Evolutionary conservation across 495 filamentous ascomycete genomes (phyloP).

Genomic region (Penicillium lividum): DNA sequence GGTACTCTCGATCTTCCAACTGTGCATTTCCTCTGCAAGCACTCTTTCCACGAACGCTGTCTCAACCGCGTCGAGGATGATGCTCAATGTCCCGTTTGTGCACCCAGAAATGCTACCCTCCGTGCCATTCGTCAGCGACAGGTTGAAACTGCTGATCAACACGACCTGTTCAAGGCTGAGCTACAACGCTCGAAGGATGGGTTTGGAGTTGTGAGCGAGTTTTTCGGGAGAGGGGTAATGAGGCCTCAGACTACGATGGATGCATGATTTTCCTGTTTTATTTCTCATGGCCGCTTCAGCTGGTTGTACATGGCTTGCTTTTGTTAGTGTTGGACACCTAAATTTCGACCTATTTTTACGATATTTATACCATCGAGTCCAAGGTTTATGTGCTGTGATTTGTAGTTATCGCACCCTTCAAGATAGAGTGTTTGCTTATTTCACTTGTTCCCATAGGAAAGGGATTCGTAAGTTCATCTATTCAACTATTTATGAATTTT

Average conservation of each 20-base stretch:
- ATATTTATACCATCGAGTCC: background rate
- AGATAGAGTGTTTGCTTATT: too few relatives aligned
- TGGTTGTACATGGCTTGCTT: background rate
- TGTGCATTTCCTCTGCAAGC: constrained; percentile 95
- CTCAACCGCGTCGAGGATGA: constrained; percentile 66
- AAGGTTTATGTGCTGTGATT: background rate
- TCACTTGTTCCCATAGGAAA: too few relatives aligned
- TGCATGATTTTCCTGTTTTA: constrained; percentile 1
- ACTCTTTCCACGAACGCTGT: constrained; percentile 91
- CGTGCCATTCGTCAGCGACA: constrained; percentile 81
- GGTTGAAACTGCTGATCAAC: constrained; percentile 81
- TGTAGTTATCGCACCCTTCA: background rate
- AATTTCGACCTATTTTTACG: background rate
- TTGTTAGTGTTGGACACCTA: background rate
- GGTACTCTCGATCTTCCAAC: constrained; percentile 76
- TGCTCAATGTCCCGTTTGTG: constrained; percentile 83
- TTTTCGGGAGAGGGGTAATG: constrained; percentile 95
- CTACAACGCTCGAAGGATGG: constrained; percentile 77
- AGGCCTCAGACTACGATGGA: constrained; percentile 45
- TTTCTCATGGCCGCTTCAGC: background rate
- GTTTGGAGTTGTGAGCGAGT: constrained; percentile 87
- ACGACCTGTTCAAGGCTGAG: constrained; percentile 86
- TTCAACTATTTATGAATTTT: background rate
- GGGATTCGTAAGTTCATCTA: background rate
- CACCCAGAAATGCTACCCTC: constrained; percentile 79